These are phyloP conservation scores for Mycena citricolor DNA, from an alignment of 1,284 basidiomycete genomes.

Conservation along the genomic window DNA sequence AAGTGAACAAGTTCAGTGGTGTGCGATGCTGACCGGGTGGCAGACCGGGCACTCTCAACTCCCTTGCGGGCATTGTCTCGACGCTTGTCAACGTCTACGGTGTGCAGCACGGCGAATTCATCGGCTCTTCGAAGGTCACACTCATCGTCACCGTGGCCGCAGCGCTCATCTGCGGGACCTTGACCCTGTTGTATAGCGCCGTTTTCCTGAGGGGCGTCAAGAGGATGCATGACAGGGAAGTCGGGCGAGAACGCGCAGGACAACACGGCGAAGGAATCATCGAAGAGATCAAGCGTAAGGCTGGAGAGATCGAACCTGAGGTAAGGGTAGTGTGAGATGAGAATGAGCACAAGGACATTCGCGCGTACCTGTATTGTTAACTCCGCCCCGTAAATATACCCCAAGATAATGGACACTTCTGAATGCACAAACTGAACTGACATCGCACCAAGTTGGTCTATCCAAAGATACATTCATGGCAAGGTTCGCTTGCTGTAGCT, in stretches of 20 bases:
- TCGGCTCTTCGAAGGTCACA: constrained; percentile 41
- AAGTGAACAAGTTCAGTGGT: no score
- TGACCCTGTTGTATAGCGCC: constrained; percentile 42
- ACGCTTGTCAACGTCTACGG: constrained; percentile 51
- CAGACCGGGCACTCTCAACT: constrained; percentile 55
- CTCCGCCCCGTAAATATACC: no score
- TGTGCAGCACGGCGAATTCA: constrained; percentile 45
- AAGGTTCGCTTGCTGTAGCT: no score
- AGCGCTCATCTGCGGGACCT: constrained; percentile 38
- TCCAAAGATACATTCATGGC: no score
- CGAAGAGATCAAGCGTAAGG: constrained; percentile 33
- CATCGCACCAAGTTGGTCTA: no score
- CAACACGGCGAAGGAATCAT: constrained; percentile 48
- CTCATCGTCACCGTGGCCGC: constrained; percentile 45
- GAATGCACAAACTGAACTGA: no score
- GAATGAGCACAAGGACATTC: no score
- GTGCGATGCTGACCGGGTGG: neutral
- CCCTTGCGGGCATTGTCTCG: constrained; percentile 52
- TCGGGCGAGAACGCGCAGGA: constrained; percentile 46
- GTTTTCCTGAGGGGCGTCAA: constrained; percentile 46
- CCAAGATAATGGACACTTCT: no score
- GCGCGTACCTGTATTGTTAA: no score
- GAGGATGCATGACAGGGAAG: constrained; percentile 40
- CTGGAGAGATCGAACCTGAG: constrained; percentile 23
- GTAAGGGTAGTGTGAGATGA: constrained; percentile 21